Evolutionary conservation across 1,284 basidiomycete genomes (phyloP).

Genomic region (Grifola frondosa): DNA sequence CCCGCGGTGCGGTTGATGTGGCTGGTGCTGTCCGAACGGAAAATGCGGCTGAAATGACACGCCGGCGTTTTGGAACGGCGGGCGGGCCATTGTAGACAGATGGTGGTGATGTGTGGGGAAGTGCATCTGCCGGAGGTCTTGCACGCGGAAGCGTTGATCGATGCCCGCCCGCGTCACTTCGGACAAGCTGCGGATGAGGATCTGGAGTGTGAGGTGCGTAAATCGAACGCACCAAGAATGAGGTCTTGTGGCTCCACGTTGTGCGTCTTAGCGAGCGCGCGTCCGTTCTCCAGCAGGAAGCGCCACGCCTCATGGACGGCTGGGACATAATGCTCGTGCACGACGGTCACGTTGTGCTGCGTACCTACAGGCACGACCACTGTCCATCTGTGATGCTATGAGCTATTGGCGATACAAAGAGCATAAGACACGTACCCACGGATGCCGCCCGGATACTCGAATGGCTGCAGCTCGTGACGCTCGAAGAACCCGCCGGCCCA

Average conservation of each 20-base stretch:
- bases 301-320: constrained; percentile 44
- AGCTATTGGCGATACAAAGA: not conserved
- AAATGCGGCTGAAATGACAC: no score
- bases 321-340: constrained; percentile 34
- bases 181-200: not conserved
- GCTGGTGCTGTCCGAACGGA: constrained; percentile 9
- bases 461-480: constrained; percentile 26
- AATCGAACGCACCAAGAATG: constrained; percentile 39
- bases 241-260: constrained; percentile 43
- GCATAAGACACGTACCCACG: constrained; percentile 36
- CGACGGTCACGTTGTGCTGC: constrained; percentile 39
- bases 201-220: not conserved
- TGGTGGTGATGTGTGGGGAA: not conserved
- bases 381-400: constrained; percentile 40
- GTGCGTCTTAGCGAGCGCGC: constrained; percentile 32
- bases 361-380: constrained; percentile 38
- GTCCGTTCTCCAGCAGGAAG: constrained; percentile 38
- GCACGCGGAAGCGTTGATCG: constrained; percentile 24
- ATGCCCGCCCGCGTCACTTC: constrained; percentile 27
- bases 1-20: no score
- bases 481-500: constrained; percentile 22
- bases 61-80: constrained; percentile 1
- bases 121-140: constrained; percentile 16
- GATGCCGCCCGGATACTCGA: constrained; percentile 31
- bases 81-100: not conserved